phyloP scores from a whole-genome alignment of 2,329 filamentous ascomycete species.

The Talaromyces sp. region DNA sequence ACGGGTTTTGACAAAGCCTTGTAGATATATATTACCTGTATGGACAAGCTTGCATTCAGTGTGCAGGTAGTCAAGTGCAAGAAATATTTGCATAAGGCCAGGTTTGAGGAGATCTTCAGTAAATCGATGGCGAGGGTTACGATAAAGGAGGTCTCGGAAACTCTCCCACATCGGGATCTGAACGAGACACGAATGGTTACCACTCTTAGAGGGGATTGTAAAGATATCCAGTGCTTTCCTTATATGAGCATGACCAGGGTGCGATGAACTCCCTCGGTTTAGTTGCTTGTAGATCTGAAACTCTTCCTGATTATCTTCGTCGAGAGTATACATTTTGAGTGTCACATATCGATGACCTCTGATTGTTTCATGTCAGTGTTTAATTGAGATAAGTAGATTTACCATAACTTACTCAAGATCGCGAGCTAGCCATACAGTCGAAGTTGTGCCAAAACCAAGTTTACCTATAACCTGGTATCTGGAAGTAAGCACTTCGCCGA shows the following conservation, averaged over 20 bases:
- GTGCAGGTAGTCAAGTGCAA: constrained; percentile 15
- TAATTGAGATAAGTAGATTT: constrained; percentile 1
- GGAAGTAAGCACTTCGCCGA: constrained; percentile 32
- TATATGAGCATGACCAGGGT: constrained; percentile 10
- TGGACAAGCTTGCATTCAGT: constrained; percentile 44
- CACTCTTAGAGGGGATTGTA: constrained; percentile 29
- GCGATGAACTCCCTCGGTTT: constrained; percentile 1
- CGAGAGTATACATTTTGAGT: constrained; percentile 9
- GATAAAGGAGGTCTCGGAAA: constrained; percentile 6
- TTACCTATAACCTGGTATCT: constrained; percentile 34
- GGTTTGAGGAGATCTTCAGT: constrained; percentile 6
- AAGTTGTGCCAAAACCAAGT: constrained; percentile 33
- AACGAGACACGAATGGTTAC: constrained; percentile 36
- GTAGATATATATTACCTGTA: constrained; percentile 37
- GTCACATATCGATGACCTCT: constrained; percentile 9
- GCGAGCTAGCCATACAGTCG: constrained; percentile 35
- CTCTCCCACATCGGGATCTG: constrained; percentile 43
- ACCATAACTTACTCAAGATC: constrained; percentile 28
- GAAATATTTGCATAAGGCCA: constrained; percentile 10
- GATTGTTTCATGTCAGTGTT: constrained; percentile 4
- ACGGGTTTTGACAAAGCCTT: neutral
- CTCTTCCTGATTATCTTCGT: constrained; percentile 4
- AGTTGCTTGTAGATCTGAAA: constrained; percentile 9
- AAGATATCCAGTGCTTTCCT: constrained; percentile 24
- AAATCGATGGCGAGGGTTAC: constrained; percentile 4